These are phyloP conservation scores for Thuidium tamariscinum DNA, from an alignment of 225 moss, liverwort and hornwort genomes.

Conservation along the genomic window DNA sequence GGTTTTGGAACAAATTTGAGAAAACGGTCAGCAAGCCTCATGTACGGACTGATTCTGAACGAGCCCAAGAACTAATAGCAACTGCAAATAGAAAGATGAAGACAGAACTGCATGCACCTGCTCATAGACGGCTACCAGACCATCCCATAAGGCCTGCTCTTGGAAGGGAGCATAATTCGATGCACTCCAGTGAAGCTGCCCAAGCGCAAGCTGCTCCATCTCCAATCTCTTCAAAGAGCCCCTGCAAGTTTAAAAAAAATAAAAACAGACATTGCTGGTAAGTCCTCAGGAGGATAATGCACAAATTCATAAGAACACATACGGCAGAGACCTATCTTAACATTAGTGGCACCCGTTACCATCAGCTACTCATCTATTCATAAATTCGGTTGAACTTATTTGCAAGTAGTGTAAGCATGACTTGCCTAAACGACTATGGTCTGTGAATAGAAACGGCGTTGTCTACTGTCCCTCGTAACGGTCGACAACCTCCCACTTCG, in stretches of 20 bases:
- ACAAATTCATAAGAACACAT: not conserved
- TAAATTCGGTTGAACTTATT: not conserved
- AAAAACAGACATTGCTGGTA: not conserved
- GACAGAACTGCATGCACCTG: constrained; percentile 35
- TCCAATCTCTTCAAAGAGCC: constrained; percentile 72
- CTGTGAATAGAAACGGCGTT: not conserved
- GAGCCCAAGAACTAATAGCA: not conserved
- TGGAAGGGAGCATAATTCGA: constrained; percentile 95
- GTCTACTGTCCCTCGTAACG: not conserved
- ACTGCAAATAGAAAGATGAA: not conserved
- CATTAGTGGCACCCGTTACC: not conserved
- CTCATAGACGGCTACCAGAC: constrained; percentile 75
- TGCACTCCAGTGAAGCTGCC: constrained; percentile 95
- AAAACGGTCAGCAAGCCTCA: not conserved
- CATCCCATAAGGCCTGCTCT: constrained; percentile 95
- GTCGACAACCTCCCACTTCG: not conserved
- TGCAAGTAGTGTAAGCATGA: not conserved
- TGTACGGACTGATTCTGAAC: not conserved
- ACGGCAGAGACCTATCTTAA: not conserved
- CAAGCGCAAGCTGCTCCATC: constrained; percentile 86
- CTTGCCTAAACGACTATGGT: not conserved
- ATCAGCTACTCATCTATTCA: not conserved
- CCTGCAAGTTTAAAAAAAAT: constrained; percentile 10
- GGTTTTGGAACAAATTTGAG: not conserved
- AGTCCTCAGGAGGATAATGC: not conserved